Conservation (phyloP, 176 grass and related monocot genomes). For the Chloris gayana region DNA sequence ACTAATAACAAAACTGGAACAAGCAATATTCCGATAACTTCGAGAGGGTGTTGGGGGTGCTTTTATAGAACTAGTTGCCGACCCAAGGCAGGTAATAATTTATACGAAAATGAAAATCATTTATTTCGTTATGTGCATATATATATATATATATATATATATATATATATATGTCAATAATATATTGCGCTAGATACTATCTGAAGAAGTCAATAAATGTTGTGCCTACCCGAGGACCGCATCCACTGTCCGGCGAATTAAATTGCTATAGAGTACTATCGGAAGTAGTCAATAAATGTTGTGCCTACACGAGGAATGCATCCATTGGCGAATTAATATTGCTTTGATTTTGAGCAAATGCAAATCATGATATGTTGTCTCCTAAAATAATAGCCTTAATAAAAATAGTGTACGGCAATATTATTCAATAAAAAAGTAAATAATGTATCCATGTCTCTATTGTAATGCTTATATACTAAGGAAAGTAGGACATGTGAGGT, state of each 20-base stretch:
- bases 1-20: neutral
- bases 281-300: too few relatives aligned
- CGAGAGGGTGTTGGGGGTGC: neutral
- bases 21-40: neutral
- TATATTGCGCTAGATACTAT: neutral
- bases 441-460: neutral
- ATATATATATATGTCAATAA: too few relatives aligned
- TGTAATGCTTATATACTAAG: too few relatives aligned
- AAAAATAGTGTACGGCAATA: neutral
- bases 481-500: too few relatives aligned
- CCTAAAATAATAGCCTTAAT: neutral
- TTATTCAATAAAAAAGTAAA: neutral
- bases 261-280: too few relatives aligned
- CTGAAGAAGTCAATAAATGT: neutral
- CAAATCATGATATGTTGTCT: neutral
- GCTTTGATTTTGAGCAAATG: neutral
- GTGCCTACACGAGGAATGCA: too few relatives aligned
- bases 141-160: neutral
- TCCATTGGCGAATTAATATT: too few relatives aligned
- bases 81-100: too few relatives aligned
- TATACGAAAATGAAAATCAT: neutral
- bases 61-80: neutral
- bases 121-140: neutral
- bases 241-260: neutral
- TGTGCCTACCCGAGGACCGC: neutral